Evolutionary conservation across 1,139 yeast species (phyloP), one percentile per base, ranked within the genome.

Genomic region (Protomyces arabidopsidicola): DNA sequence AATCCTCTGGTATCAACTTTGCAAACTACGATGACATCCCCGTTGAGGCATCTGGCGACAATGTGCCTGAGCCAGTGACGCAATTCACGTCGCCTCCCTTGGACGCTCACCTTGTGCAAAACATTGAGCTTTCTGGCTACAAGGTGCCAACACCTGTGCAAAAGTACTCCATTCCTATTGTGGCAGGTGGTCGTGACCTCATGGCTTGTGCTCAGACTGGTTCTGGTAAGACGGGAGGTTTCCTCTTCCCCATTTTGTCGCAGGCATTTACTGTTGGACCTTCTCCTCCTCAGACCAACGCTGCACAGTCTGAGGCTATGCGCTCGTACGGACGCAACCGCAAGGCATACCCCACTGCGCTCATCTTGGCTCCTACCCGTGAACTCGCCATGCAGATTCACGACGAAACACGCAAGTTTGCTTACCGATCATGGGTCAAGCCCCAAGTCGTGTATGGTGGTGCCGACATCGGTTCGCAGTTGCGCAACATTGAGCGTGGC

Each of bases 201-300:
- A 93, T 93, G 98, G 98, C 98, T 55, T 93, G 98, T 86, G 98
- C 98, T 69, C 98, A 93, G 82, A 93, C 98, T 72, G 98, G 81
- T 88, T 91, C 98, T 65, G 99, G 99, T 84, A 93, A 93, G 82
- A 93, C 99, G 75, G 98, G 98, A 82, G 99, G 98, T 70, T 93
- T 93, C 83, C 82, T 93, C 75, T 93, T 93, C 88, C 99, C 99
- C 70, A 96, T 95, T 66, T 83, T 93, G 72, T 88, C 96, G 56
- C 93, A 91, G 79, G 88, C 95, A 68, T 93, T 86, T 79, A 80
- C 84, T 76, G 84, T 82, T 72, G 99, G 99, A 57, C 99, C 99
- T 67, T 83, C 90, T 66, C 81, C 85, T 63, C 65, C 71, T 39
- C 68, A 78, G 31, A 74, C 77, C 65, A 84, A 85, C 66, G 64